A percentile compares a stretch with the other conserved stretches of the same genome.
Conservation (phyloP, 306 rosid genomes). For the Lupinus albus region DNA sequence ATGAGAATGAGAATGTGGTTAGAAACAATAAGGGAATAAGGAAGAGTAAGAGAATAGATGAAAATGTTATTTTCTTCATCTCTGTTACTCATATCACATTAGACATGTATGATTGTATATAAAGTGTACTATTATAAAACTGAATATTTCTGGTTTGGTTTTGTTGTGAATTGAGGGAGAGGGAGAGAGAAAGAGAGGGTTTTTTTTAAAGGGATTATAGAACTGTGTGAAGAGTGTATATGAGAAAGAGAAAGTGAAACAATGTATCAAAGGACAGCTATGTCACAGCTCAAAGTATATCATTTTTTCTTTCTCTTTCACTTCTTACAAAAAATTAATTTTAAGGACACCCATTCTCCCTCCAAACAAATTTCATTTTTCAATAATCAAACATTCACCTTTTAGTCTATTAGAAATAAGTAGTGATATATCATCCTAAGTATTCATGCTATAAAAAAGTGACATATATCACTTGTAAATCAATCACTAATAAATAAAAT, state of each 20-base stretch:
- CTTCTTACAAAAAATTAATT: no score
- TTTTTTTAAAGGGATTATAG: conserved; percentile 67
- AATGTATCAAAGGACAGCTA: conserved; percentile 76
- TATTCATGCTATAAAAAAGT: no score
- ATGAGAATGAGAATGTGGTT: conserved; percentile 15
- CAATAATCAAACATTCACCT: no score
- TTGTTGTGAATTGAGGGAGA: not conserved
- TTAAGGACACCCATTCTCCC: no score
- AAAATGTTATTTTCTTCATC: conserved; percentile 72
- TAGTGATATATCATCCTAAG: no score
- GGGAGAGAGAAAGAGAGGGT: conserved; percentile 5
- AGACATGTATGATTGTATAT: no score
- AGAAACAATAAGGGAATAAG: conserved; percentile 30
- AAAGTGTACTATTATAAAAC: no score
- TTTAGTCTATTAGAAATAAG: no score
- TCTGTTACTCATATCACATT: conserved; percentile 44
- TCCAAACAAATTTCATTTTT: no score
- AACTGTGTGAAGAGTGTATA: conserved; percentile 52
- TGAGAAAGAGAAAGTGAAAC: conserved; percentile 35
- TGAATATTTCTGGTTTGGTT: no score
- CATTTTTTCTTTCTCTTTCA: conserved; percentile 50
- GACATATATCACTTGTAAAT: no score
- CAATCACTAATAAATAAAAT: no score
- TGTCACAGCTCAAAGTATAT: conserved; percentile 91
- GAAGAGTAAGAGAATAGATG: conserved; percentile 21